phyloP scores from a whole-genome alignment of 2,329 filamentous ascomycete species.

The Sphaerostilbella broomeana region DNA sequence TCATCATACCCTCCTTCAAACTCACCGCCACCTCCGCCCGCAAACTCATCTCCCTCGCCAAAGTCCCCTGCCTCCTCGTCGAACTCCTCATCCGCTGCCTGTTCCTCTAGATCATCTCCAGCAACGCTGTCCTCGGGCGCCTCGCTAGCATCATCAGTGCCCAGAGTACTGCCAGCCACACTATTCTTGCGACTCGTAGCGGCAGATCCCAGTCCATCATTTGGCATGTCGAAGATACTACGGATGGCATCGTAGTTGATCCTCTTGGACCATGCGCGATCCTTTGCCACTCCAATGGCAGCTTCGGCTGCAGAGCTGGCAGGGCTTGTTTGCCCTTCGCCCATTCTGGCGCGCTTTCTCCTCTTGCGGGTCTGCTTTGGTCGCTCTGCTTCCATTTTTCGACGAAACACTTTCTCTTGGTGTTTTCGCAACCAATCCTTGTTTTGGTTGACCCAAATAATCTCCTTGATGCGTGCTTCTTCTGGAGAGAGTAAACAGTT shows the following conservation, averaged over 20 bases:
- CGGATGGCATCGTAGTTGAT: constrained; percentile 65
- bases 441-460: constrained; percentile 91
- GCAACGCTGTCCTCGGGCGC: constrained; percentile 31
- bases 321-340: constrained; percentile 58
- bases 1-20: constrained; percentile 31
- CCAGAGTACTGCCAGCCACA: constrained; percentile 30
- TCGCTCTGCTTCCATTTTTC: constrained; percentile 54
- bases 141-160: constrained; percentile 29
- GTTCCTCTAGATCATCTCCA: constrained; percentile 28
- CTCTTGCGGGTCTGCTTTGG: constrained; percentile 53
- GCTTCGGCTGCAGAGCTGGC: constrained; percentile 64
- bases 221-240: constrained; percentile 47
- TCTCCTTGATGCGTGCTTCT: constrained; percentile 78
- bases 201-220: constrained; percentile 43
- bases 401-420: constrained; percentile 74
- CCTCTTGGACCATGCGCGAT: constrained; percentile 63
- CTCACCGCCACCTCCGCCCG: constrained; percentile 26
- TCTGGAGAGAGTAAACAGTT: constrained; percentile 68
- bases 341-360: constrained; percentile 50
- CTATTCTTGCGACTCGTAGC: constrained; percentile 42
- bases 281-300: constrained; percentile 60
- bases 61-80: constrained; percentile 28
- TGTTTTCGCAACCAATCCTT: constrained; percentile 86
- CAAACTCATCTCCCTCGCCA: constrained; percentile 28
- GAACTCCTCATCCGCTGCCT: constrained; percentile 31